Conservation (phyloP, 305 asterid species). For the Petunia hybrid region DNA sequence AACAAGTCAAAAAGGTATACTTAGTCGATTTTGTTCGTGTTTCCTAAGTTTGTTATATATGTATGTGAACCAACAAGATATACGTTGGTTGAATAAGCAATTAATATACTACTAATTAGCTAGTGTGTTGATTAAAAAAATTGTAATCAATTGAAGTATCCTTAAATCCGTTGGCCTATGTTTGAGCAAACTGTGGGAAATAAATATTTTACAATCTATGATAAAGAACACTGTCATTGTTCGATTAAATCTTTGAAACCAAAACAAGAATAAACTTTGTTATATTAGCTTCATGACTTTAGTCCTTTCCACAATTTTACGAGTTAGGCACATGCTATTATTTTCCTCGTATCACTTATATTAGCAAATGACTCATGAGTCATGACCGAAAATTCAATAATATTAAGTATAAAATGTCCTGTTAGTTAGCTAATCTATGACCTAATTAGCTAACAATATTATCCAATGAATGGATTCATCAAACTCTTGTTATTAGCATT, state of each 20-base stretch:
- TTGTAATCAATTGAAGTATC: neutral
- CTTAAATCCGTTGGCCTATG: conserved; percentile 28
- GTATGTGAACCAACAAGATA: neutral
- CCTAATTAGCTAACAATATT: neutral
- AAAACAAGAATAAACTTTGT: conserved; percentile 25
- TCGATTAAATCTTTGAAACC: conserved; percentile 29
- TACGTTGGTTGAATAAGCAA: neutral
- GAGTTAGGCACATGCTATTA: neutral
- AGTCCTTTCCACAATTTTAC: conserved; percentile 23
- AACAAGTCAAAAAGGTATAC: neutral
- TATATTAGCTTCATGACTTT: conserved; percentile 6
- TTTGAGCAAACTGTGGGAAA: neutral
- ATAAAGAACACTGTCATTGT: conserved; percentile 3
- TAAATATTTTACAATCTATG: conserved; percentile 9
- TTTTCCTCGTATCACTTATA: conserved; percentile 5
- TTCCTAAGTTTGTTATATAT: neutral
- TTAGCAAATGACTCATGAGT: neutral
- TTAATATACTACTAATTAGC: neutral
- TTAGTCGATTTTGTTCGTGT: conserved; percentile 15
- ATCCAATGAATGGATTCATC: neutral
- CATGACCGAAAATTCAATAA: neutral
- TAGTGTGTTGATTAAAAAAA: neutral
- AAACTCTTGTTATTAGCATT: neutral
- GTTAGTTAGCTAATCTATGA: neutral
- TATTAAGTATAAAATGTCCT: neutral